A percentile compares a stretch with the other conserved stretches of the same genome.
phyloP scores from a whole-genome alignment of 2,329 filamentous ascomycete genomes.

The Pseudocercospora fijiensis region DNA sequence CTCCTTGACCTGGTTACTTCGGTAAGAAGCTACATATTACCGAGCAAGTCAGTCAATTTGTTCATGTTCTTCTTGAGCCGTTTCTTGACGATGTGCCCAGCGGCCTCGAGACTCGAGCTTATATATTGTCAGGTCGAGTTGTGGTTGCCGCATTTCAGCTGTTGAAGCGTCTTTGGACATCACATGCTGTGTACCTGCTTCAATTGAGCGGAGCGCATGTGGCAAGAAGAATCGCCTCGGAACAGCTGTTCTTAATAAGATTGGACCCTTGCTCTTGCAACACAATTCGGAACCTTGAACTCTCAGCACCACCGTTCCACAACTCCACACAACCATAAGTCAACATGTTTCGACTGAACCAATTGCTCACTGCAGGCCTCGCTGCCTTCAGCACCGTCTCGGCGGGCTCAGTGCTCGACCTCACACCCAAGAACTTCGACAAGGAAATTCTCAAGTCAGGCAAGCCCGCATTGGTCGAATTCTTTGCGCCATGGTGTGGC shows the following conservation, averaged over 20 bases:
- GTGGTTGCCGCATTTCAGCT: background rate
- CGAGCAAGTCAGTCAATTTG: no score
- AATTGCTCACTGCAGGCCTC: constrained; percentile 41
- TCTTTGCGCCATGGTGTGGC: constrained; percentile 98
- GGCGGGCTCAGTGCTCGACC: constrained; percentile 82
- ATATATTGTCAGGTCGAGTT: background rate
- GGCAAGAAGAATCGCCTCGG: background rate
- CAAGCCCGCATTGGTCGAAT: constrained; percentile 94
- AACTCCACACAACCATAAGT: constrained; percentile 20
- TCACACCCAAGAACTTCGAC: constrained; percentile 90
- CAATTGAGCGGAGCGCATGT: background rate
- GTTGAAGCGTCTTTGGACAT: no score
- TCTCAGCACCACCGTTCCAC: background rate
- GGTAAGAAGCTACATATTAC: no score
- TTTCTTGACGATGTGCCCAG: background rate
- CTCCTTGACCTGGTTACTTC: no score
- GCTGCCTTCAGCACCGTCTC: constrained; percentile 46
- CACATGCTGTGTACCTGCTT: background rate
- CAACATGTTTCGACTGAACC: constrained; percentile 48
- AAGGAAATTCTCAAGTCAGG: constrained; percentile 82
- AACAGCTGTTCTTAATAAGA: background rate
- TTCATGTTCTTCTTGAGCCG: no score
- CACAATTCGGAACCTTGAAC: background rate
- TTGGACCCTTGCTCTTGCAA: background rate
- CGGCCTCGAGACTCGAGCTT: background rate